A percentile compares a stretch with the other conserved stretches of the same genome.
These are phyloP conservation scores for Pseudognaphalium luteoalbum DNA, from an alignment of 129 eudicot genomes.

Conservation along the genomic window DNA sequence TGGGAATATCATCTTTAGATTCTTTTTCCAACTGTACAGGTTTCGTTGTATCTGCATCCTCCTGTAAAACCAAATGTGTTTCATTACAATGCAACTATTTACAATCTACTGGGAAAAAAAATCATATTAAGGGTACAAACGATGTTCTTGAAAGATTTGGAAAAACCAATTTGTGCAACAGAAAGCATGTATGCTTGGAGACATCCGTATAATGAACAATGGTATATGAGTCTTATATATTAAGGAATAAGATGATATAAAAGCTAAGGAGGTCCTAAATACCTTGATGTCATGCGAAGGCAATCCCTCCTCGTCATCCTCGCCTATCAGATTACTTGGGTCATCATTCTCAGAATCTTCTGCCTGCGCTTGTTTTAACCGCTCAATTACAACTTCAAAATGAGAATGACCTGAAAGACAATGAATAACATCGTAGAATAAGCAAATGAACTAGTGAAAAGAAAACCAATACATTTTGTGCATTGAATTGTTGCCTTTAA, in stretches of 20 bases:
- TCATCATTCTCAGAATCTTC: constrained; percentile 44
- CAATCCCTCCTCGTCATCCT: constrained; percentile 46
- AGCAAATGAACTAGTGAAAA: background rate
- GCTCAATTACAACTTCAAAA: constrained; percentile 56
- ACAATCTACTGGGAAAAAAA: background rate
- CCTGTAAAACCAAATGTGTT: constrained; percentile 31
- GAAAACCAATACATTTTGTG: background rate
- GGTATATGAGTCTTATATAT: background rate
- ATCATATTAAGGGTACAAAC: background rate
- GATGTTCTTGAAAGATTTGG: background rate
- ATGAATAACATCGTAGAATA: background rate
- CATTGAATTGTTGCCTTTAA: background rate
- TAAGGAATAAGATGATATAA: background rate
- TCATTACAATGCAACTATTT: background rate
- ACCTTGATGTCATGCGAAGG: constrained; percentile 34
- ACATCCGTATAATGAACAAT: background rate
- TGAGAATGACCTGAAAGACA: constrained; percentile 62
- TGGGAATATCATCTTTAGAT: constrained; percentile 32
- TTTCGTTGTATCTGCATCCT: constrained; percentile 29
- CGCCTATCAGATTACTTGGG: constrained; percentile 38
- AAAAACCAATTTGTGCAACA: background rate
- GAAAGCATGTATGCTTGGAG: background rate
- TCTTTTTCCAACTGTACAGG: constrained; percentile 34
- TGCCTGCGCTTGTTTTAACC: constrained; percentile 48
- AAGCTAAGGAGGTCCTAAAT: background rate